These are phyloP conservation scores for Erigeron philadelphicus DNA, from an alignment of 140 eudicot genomes.

Conservation along the genomic window DNA sequence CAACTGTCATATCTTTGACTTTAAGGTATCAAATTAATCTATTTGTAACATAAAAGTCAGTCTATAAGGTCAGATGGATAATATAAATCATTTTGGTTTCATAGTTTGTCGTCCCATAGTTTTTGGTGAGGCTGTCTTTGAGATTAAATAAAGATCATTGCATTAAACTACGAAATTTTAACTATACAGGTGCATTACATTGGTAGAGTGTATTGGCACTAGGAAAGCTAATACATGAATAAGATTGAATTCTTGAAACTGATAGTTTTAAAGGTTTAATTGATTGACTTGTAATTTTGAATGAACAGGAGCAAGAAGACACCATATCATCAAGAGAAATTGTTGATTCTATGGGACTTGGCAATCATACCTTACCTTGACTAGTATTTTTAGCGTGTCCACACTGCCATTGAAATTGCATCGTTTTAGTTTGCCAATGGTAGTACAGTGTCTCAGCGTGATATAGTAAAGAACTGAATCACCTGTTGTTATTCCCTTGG, in stretches of 20 bases:
- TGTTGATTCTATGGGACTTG: conserved; percentile 87
- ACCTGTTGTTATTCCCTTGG: conserved; percentile 2
- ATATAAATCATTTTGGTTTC: not conserved
- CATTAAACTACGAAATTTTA: not conserved
- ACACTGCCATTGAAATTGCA: conserved; percentile 1
- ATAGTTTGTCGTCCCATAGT: not conserved
- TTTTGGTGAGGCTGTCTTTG: too few species aligned
- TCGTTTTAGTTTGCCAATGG: conserved; percentile 6
- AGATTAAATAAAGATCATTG: not conserved
- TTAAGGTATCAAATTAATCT: not conserved
- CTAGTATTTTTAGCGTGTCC: conserved; percentile 10
- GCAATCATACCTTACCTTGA: conserved; percentile 68
- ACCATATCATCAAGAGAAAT: conserved; percentile 61
- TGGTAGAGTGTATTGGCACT: not conserved
- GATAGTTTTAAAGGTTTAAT: not conserved
- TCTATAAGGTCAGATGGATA: not conserved
- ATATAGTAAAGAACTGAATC: conserved; percentile 1
- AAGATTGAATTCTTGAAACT: conserved; percentile 8
- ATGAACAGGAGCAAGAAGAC: conserved; percentile 81
- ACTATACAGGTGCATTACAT: not conserved
- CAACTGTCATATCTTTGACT: not conserved
- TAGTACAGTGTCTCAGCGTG: not conserved
- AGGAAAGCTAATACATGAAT: not conserved
- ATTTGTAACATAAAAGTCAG: not conserved
- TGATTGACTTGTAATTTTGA: not conserved